These are phyloP conservation scores for Hericium erinaceus DNA, from an alignment of 768 basidiomycete species.

Conservation along the genomic window DNA sequence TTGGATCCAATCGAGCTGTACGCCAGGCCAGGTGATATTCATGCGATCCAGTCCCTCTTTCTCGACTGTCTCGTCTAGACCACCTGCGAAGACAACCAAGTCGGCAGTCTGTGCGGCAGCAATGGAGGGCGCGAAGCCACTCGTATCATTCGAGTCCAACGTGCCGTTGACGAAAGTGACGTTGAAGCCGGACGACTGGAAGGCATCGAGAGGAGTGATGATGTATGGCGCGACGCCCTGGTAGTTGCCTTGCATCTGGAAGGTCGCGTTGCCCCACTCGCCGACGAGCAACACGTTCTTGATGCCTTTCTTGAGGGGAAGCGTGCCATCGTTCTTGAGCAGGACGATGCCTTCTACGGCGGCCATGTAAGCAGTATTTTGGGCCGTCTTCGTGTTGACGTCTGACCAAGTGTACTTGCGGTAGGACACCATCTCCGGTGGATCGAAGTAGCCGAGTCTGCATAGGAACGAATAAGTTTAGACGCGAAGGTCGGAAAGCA, in stretches of 20 bases:
- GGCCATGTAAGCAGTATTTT: constrained; percentile 38
- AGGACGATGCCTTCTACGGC: constrained; percentile 51
- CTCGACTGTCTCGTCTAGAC: constrained; percentile 43
- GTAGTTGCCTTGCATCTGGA: constrained; percentile 51
- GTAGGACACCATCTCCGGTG: constrained; percentile 38
- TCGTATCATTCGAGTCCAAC: constrained; percentile 27
- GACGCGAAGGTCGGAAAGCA: not conserved
- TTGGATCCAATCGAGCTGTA: constrained; percentile 40
- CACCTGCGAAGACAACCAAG: constrained; percentile 42
- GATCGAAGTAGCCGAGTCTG: constrained; percentile 52
- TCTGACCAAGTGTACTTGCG: constrained; percentile 40
- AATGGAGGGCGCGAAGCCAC: constrained; percentile 42
- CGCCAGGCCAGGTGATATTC: constrained; percentile 45
- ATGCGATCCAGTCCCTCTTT: constrained; percentile 37
- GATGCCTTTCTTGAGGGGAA: constrained; percentile 38
- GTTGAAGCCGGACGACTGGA: constrained; percentile 36
- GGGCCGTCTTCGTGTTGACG: constrained; percentile 38
- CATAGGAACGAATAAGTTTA: not conserved
- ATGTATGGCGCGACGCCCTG: constrained; percentile 45
- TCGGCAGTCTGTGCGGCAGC: constrained; percentile 41
- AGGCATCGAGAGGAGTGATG: constrained; percentile 41
- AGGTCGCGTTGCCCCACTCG: constrained; percentile 48
- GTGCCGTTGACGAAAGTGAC: constrained; percentile 40
- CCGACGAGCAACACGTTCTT: constrained; percentile 51
- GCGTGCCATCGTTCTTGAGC: constrained; percentile 52